Percentiles rank a stretch among this genome's conserved stretches.
Evolutionary conservation across 2,329 filamentous ascomycete species (phyloP).

Genomic region (Clonostachys chloroleuca): DNA sequence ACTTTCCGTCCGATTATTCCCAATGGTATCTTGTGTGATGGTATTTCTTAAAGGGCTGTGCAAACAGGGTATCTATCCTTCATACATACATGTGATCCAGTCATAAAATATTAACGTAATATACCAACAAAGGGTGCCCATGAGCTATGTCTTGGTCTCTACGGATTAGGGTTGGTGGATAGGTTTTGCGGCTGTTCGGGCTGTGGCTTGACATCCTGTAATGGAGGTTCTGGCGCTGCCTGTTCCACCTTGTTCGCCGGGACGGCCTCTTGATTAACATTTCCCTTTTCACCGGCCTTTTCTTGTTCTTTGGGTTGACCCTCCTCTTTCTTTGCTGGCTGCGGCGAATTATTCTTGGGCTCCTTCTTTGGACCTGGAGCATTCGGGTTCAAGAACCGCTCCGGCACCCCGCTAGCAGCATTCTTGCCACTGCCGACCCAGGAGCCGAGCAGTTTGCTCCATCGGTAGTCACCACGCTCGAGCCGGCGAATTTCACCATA

Average conservation of each 20-base stretch:
- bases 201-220: not conserved
- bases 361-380: constrained; percentile 4
- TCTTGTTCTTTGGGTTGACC: constrained; percentile 4
- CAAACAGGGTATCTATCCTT: no score
- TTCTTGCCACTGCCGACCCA: constrained; percentile 69
- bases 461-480: constrained; percentile 69
- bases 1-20: no score
- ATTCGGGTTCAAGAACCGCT: constrained; percentile 57
- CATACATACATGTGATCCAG: no score
- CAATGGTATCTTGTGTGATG: no score
- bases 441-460: constrained; percentile 75
- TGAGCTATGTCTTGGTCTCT: no score
- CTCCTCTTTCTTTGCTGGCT: constrained; percentile 8
- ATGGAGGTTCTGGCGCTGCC: not conserved
- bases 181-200: no score
- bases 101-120: no score
- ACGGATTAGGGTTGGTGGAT: no score
- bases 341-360: not conserved
- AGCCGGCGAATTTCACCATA: constrained; percentile 80
- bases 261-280: not conserved
- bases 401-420: constrained; percentile 74
- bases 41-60: no score
- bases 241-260: not conserved
- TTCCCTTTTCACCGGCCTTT: constrained; percentile 8
- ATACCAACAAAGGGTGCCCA: no score